These are phyloP conservation scores for Fusarium nodosum DNA, from an alignment of 2,329 filamentous ascomycete species.

Conservation along the genomic window DNA sequence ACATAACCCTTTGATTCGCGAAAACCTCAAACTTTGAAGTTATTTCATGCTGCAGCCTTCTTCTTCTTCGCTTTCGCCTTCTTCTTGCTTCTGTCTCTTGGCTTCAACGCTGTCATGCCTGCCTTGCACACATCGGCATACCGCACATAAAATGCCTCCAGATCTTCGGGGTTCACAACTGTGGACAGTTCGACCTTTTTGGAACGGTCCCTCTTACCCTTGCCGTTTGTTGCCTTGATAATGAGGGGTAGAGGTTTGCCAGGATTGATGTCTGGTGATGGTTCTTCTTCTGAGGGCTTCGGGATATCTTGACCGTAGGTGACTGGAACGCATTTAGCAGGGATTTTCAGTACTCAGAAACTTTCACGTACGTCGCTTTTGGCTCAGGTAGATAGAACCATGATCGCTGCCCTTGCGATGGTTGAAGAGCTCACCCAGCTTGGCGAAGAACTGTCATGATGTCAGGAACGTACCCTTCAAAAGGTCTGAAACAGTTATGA, in stretches of 20 bases:
- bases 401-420: constrained; percentile 76
- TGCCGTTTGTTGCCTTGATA: constrained; percentile 87
- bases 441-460: constrained; percentile 75
- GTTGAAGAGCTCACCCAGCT: constrained; percentile 76
- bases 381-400: constrained; percentile 79
- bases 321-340: constrained; percentile 53
- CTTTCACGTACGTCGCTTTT: constrained; percentile 75
- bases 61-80: constrained; percentile 83
- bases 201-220: constrained; percentile 68
- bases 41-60: constrained; percentile 57
- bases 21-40: neutral
- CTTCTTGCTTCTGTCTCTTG: constrained; percentile 89
- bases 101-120: constrained; percentile 91
- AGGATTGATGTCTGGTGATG: constrained; percentile 72
- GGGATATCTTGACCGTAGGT: constrained; percentile 60
- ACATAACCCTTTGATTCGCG: constrained; percentile 2
- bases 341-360: neutral
- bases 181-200: constrained; percentile 84
- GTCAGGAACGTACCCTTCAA: constrained; percentile 20
- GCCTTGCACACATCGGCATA: constrained; percentile 94
- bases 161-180: constrained; percentile 78
- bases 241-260: constrained; percentile 77
- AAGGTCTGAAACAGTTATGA: constrained; percentile 4
- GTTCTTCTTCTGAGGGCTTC: constrained; percentile 61
- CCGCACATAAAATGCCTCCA: constrained; percentile 84